Evolutionary conservation across 306 rosid species (phyloP), one percentile per base, ranked within the genome.

Genomic region (Trifolium fragiferum): DNA sequence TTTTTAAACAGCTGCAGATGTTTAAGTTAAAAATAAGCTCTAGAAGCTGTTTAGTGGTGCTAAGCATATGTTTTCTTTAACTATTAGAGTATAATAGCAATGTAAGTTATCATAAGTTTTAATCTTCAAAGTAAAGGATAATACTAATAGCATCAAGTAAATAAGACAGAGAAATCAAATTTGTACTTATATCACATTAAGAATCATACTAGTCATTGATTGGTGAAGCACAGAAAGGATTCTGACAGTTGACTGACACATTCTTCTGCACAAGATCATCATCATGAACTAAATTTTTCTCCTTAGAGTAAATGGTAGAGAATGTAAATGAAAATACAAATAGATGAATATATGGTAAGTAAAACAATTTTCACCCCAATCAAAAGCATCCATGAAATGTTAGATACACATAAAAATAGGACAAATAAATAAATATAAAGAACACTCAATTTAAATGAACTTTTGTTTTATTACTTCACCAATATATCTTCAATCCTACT

Each of bases 361-460:
- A 70, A 81, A 81, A 78, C 66, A 65, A 82, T 46, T 67, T 78
- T 72, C 76, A 82, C 82, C 86, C 86, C 86, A 82, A 79, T 77
- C 81, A 81, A 77, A 60, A 80, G 68, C 74, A 84, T 79, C 54
- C 76, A 62, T 71, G 60, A 76, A 82, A 76, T 8, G 38, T 66
- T 53, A 21, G 62, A 67, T 77, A 81, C 76, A 78, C 40, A 70
- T 49, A 77, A 83, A 74, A 76, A 61, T 38, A 82, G 54, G 64
- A 72, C 51, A 83, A 53, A 73, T 58, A 64, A 82, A 85, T 80
- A 70, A 82, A 85, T 76, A 81, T 73, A 83, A 79, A 68, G 71
- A 78, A 76, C 86, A 80, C 89, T 82, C 90, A 60, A 76, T 66
- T 71, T 59, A 84, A 82, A 58, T 74, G 50, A 70, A 66, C 72